phyloP scores from a whole-genome alignment of 306 rosid genomes.

The Vigna nakashimae region DNA sequence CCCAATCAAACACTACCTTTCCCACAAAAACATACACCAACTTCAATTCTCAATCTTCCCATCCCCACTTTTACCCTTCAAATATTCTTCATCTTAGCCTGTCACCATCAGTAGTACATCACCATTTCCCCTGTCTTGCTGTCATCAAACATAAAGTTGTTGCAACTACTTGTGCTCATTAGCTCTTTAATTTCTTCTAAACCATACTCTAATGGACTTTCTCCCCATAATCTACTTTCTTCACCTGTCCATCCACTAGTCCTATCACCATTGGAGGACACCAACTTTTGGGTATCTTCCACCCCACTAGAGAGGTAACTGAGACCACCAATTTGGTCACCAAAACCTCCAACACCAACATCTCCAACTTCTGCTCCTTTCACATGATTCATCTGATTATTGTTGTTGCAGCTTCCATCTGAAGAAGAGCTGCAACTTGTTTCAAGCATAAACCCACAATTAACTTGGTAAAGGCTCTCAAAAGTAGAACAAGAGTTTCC shows the following conservation, averaged over 20 bases:
- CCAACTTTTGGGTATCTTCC: constrained; percentile 52
- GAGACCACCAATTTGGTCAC: constrained; percentile 30
- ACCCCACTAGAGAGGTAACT: constrained; percentile 41
- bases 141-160: constrained; percentile 70
- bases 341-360: constrained; percentile 31
- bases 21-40: constrained; percentile 23
- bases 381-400: constrained; percentile 33
- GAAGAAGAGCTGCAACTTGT: constrained; percentile 71
- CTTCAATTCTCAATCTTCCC: constrained; percentile 29
- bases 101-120: constrained; percentile 66
- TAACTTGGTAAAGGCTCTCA: constrained; percentile 33
- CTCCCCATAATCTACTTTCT: constrained; percentile 55
- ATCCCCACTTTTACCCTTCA: constrained; percentile 6
- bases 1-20: constrained; percentile 5
- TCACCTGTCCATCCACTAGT: constrained; percentile 40
- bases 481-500: constrained; percentile 46
- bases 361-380: constrained; percentile 41
- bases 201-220: constrained; percentile 63
- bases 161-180: constrained; percentile 56
- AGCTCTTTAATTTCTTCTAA: constrained; percentile 75
- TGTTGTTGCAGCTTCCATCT: constrained; percentile 58
- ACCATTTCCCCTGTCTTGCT: constrained; percentile 62
- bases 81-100: constrained; percentile 45
- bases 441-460: constrained; percentile 56
- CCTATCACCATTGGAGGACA: constrained; percentile 39